Conservation (phyloP, 1,139 yeast species). For the Sugiyamaella japonica region DNA sequence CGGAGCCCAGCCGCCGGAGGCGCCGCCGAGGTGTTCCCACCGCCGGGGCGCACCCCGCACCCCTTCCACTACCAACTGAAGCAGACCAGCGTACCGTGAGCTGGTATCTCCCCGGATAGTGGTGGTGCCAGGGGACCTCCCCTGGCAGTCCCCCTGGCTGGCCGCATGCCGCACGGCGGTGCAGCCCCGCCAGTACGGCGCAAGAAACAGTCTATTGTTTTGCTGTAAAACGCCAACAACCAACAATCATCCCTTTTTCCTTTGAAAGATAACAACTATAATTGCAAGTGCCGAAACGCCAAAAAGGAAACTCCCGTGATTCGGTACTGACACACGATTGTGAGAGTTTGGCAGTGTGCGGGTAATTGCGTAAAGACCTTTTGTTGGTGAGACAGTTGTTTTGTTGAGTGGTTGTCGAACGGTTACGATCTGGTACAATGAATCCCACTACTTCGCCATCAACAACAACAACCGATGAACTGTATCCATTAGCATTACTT, state of each 20-base stretch:
- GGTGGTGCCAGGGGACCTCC: no score
- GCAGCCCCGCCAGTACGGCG: not conserved
- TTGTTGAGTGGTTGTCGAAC: no score
- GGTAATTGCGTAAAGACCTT: not conserved
- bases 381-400: not conserved
- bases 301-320: not conserved
- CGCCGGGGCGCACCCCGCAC: no score
- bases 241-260: not conserved
- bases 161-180: not conserved
- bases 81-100: no score
- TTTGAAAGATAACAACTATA: not conserved
- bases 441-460: not conserved
- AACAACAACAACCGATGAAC: constrained; percentile 48
- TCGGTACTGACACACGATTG: not conserved
- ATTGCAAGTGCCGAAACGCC: not conserved
- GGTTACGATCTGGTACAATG: not conserved
- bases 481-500: constrained; percentile 90
- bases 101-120: no score
- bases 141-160: no score
- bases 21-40: no score
- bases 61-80: no score
- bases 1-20: no score
- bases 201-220: constrained; percentile 1
- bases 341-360: constrained; percentile 1
- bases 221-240: constrained; percentile 10